phyloP scores from a whole-genome alignment of 2,329 filamentous ascomycete species.

The Fusarium multiceps region DNA sequence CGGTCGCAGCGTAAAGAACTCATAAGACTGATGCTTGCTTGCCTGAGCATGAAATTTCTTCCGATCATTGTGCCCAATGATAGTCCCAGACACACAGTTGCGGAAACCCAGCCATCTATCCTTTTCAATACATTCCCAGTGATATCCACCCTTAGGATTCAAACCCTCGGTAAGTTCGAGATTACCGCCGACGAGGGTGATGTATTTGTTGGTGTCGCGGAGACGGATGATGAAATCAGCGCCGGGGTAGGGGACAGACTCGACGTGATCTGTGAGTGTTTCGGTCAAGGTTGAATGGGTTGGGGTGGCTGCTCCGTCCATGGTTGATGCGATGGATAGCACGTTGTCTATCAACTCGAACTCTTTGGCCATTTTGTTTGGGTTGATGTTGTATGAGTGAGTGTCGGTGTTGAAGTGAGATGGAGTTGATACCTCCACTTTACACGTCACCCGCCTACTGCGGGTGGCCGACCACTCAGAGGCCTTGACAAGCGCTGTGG shows the following conservation, averaged over 20 bases:
- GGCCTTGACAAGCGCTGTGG: not conserved
- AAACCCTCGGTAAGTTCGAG: slow-evolving; percentile 40
- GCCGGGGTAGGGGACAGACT: slow-evolving; percentile 43
- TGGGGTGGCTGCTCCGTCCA: slow-evolving; percentile 30
- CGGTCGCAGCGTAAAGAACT: slow-evolving; percentile 47
- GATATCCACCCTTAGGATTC: slow-evolving; percentile 39
- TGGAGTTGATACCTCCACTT: not conserved
- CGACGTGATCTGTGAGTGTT: slow-evolving; percentile 2
- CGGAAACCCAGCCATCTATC: slow-evolving; percentile 54
- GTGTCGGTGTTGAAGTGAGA: not conserved
- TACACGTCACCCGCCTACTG: not conserved
- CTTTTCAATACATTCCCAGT: slow-evolving; percentile 54
- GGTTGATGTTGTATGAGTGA: no score
- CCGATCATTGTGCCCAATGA: slow-evolving; percentile 49
- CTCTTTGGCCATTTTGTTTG: slow-evolving; percentile 29
- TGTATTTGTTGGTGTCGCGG: slow-evolving; percentile 38
- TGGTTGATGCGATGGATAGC: slow-evolving; percentile 36
- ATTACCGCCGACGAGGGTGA: slow-evolving; percentile 49
- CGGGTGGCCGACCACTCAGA: not conserved
- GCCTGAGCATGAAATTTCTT: slow-evolving; percentile 41
- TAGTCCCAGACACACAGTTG: slow-evolving; percentile 49
- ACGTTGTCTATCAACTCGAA: slow-evolving; percentile 23
- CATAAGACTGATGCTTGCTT: slow-evolving; percentile 42
- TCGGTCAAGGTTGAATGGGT: slow-evolving; percentile 28
- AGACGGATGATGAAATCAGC: slow-evolving; percentile 50